Evolutionary conservation across 495 filamentous ascomycete genomes (phyloP).

Genomic region (Annulohypoxylon bovei): DNA sequence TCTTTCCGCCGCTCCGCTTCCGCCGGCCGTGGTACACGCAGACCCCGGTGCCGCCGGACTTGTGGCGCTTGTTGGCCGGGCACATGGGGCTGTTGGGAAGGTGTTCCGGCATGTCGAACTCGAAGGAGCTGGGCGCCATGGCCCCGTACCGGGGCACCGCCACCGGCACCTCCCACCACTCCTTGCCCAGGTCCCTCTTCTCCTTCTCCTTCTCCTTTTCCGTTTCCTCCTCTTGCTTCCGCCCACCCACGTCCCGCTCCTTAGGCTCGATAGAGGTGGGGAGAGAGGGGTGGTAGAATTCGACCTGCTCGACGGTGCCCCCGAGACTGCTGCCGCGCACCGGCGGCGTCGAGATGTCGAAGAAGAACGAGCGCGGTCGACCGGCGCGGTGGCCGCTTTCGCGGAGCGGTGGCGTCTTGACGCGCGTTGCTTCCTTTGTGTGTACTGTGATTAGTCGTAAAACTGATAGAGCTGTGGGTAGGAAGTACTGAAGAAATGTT

Average conservation of each 20-base stretch:
- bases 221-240: conserved; percentile 18
- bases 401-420: conserved; percentile 59
- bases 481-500: neutral
- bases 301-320: neutral
- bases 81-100: conserved; percentile 71
- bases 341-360: conserved; percentile 51
- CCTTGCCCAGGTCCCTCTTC: conserved; percentile 27
- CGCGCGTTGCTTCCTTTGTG: conserved; percentile 57
- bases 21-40: conserved; percentile 58
- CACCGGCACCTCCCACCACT: conserved; percentile 48
- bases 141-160: conserved; percentile 22
- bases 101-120: conserved; percentile 71
- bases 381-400: conserved; percentile 38
- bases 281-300: neutral
- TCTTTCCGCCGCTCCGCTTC: conserved; percentile 19
- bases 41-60: conserved; percentile 62
- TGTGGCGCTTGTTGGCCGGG: conserved; percentile 65
- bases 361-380: conserved; percentile 58
- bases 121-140: conserved; percentile 47
- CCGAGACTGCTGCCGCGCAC: neutral
- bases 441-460: conserved; percentile 1
- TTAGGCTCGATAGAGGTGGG: conserved; percentile 1
- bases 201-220: neutral
- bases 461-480: neutral
- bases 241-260: conserved; percentile 27